Evolutionary conservation across 345 rosid species (phyloP).

Genomic region (Angophora floribunda): DNA sequence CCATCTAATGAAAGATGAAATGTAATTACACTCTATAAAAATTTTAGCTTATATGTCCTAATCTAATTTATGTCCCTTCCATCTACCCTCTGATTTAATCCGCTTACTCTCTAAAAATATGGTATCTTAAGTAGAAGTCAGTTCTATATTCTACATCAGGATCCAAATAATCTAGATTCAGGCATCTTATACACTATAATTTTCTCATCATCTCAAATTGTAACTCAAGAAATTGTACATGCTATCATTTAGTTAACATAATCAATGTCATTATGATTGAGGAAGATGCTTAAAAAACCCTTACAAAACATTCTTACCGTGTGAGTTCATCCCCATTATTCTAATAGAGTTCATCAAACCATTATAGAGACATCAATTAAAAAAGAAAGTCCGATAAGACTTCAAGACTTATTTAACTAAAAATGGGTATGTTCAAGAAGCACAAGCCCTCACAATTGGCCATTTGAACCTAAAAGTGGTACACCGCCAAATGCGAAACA

Average conservation of each 20-base stretch:
- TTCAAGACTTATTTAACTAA: not conserved
- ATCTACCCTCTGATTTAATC: not conserved
- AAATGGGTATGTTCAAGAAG: not conserved
- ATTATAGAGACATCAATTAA: not conserved
- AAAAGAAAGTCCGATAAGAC: not conserved
- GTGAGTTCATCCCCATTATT: not conserved
- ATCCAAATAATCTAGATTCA: not conserved
- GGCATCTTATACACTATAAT: not conserved
- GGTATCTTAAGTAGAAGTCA: not conserved
- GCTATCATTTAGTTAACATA: not conserved
- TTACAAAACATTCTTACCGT: not conserved
- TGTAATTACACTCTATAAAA: not conserved
- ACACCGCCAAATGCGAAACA: not conserved
- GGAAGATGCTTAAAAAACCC: not conserved
- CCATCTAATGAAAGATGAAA: not conserved
- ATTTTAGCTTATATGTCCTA: not conserved
- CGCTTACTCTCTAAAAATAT: not conserved
- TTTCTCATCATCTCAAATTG: not conserved
- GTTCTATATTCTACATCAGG: not conserved
- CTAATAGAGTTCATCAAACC: not conserved
- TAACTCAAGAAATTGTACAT: not conserved
- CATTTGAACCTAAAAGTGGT: not conserved
- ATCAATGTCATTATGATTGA: not conserved
- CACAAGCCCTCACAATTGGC: not conserved
- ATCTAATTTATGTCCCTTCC: not conserved